These are phyloP conservation scores for Pneumocystis wakefieldiae DNA, from an alignment of 1,139 yeast species.

Conservation along the genomic window DNA sequence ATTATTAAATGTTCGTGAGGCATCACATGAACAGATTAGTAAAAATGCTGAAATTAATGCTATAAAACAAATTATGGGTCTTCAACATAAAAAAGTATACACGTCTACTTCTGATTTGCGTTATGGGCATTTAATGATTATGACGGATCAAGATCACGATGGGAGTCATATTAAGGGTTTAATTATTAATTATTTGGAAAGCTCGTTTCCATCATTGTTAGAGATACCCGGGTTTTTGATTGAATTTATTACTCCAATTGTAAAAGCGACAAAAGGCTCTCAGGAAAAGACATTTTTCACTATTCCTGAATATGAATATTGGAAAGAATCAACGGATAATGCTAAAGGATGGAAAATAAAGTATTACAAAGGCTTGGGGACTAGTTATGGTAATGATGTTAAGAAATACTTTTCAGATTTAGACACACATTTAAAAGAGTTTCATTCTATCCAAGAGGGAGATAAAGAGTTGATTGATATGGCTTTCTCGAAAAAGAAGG, in stretches of 20 bases:
- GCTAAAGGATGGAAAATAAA: conserved; percentile 78
- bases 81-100: conserved; percentile 81
- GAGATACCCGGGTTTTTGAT: conserved; percentile 82
- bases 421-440: conserved; percentile 72
- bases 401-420: conserved; percentile 79
- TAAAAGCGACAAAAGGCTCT: conserved; percentile 59
- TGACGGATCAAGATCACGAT: conserved; percentile 99
- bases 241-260: conserved; percentile 93
- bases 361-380: conserved; percentile 97
- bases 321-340: conserved; percentile 78
- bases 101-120: conserved; percentile 60
- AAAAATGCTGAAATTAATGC: conserved; percentile 92
- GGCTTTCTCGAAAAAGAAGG: conserved; percentile 89
- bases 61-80: conserved; percentile 85
- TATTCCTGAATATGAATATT: conserved; percentile 88
- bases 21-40: conserved; percentile 81
- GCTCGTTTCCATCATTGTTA: conserved; percentile 86
- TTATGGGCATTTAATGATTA: conserved; percentile 94
- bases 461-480: conserved; percentile 76
- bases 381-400: conserved; percentile 68
- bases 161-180: conserved; percentile 97
- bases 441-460: conserved; percentile 66
- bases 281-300: conserved; percentile 66
- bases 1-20: conserved; percentile 87
- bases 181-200: conserved; percentile 80